Base-by-base conservation (phyloP, 2,329 filamentous ascomycete species). In the Phaeosphaeriaceae sp. region DNA sequence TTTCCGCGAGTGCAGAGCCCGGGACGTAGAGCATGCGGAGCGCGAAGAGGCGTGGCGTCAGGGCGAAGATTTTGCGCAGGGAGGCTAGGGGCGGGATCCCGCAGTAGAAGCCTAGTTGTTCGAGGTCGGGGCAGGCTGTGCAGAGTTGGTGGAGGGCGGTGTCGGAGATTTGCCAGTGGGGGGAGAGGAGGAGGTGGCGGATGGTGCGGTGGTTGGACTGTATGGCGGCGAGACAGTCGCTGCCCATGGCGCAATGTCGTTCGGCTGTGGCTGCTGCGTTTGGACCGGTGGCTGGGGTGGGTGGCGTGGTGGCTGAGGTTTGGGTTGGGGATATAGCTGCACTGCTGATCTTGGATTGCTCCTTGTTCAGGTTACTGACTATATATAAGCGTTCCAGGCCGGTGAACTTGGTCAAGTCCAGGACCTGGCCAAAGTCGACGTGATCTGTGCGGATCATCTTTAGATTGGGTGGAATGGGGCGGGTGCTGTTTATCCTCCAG, bases 71-170 rank as follows among this genome's bases (percentile, higher is more conserved):
- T 18, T 66, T 52, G 6, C 69, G 68, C 6, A 76, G 47, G 1
- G 63, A 62, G 12, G 71, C 66, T 15, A 71, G 47, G 73, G 54
- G 81, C 68, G 49, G 84, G 78, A 85, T 82, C 81, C 78, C 72
- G 13, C 81, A 73, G 6, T 81, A 77, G 17, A 85, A 69, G 20
- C 77, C 82, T 1, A 87, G 71, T 58, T 87, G 83, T 52, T 85
- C 82, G 12, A 87, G 71, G 44, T 84, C 77, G 0, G 83, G 82
- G 49, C 82, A 84, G 8, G 70, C 70, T 41, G 79, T 77, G 26
- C 83, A 79, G 6, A 86, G 68, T 6, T 77, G 76, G 26, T 75
- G 76, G 7, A 86, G 69, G 4, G 80, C 73, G 1, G 74, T 65
- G 2, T 76, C 72, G 13, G 77, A 76, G 2, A 86, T 73, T 15